Evolutionary conservation across 2,329 filamentous ascomycete genomes (phyloP), one percentile per base, ranked within the genome.

Genomic region (Xylaria sp.): DNA sequence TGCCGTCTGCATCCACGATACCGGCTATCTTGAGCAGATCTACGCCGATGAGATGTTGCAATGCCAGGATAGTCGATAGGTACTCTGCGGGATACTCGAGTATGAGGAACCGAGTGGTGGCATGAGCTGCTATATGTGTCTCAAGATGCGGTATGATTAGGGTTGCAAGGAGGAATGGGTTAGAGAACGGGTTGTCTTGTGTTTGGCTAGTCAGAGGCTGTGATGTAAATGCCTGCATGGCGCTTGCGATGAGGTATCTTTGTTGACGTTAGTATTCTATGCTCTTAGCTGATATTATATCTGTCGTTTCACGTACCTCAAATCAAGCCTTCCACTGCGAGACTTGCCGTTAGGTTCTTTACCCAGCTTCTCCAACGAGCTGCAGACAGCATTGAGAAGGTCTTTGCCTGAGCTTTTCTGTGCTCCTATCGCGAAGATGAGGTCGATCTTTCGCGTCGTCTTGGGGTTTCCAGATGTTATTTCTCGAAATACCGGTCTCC

Each of bases 101-200:
- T 4, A 88, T 70, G 0, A 88, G 76, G 59, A 86, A 81, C 8
- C 79, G 79, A 18, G 82, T 79, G 44, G 78, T 74, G 2, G 77
- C 67, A 63, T 86, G 81, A 1, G 78, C 73, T 3, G 79, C 76
- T 53, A 87, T 74, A 62, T 85, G 87, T 0, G 79, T 79, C 65
- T 87, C 84, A 1, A 88, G 75, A 61, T 86, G 82, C 1, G 84
- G 82, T 46, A 87, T 75, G 19, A 87, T 76, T 1, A 86, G 75
- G 0, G 80, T 80, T 1, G 85, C 84, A 1, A 87, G 76, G 13
- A 83, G 73, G 19, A 78, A 74, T 1, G 81, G 77, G 65, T 83
- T 80, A 13, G 76, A 75, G 60, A 85, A 81, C 0, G 82, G 83
- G 63, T 83, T 83, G 58, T 80, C 78, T 37, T 78, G 76, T 2